Evolutionary conservation across 108 stramenopile species (phyloP).

Genomic region (Fragilaria radians): DNA sequence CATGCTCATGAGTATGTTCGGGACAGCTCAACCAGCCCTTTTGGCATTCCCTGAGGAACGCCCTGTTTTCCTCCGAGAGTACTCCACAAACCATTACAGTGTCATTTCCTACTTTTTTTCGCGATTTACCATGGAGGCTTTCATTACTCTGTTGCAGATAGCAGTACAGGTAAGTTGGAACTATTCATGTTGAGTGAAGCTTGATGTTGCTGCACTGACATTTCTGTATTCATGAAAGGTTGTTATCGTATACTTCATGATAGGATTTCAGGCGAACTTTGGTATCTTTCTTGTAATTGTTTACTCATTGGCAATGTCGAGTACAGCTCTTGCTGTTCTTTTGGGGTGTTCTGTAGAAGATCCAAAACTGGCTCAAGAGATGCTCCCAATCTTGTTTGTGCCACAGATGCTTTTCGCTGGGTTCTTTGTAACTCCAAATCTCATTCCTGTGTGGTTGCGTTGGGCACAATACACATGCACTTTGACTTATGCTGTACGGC

Average conservation of each 20-base stretch:
- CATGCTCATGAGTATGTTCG: constrained; percentile 37
- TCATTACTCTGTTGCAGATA: constrained; percentile 29
- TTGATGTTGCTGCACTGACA: neutral
- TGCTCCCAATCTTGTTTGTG: constrained; percentile 57
- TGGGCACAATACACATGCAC: constrained; percentile 78
- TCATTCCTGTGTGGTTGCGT: constrained; percentile 45
- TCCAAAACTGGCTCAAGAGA: constrained; percentile 47
- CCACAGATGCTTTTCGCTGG: constrained; percentile 77
- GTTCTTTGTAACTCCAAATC: constrained; percentile 45
- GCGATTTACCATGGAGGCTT: constrained; percentile 35
- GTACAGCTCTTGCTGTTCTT: constrained; percentile 43
- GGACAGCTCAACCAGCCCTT: constrained; percentile 51
- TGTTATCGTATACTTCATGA: constrained; percentile 33
- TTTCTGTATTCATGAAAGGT: neutral
- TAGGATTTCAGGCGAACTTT: constrained; percentile 30
- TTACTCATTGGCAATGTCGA: constrained; percentile 33
- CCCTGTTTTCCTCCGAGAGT: constrained; percentile 72
- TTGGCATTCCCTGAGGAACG: constrained; percentile 47
- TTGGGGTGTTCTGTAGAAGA: constrained; percentile 45
- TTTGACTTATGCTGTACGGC: constrained; percentile 44
- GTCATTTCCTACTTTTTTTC: constrained; percentile 62
- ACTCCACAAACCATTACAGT: constrained; percentile 74
- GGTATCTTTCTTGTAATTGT: constrained; percentile 16
- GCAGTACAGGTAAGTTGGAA: constrained; percentile 10
- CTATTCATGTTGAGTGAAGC: neutral